A percentile compares a stretch with the other conserved stretches of the same genome.
Conservation (phyloP, 768 basidiomycete species). For the Boletus edulis region DNA sequence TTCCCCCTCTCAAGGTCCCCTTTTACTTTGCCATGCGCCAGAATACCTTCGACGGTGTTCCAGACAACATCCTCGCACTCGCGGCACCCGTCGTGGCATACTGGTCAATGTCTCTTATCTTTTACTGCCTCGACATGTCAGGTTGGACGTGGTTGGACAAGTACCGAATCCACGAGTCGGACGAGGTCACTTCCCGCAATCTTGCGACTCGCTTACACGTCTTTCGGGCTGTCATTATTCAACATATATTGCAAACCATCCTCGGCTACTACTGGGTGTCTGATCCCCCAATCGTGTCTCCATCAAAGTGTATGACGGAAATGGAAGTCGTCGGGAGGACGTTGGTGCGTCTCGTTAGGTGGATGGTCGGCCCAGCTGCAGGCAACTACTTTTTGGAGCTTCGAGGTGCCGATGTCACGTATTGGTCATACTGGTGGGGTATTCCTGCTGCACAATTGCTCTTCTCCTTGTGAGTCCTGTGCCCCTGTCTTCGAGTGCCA, state of each 20-base stretch:
- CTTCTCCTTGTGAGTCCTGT: conserved; percentile 74
- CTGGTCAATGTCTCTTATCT: conserved; percentile 79
- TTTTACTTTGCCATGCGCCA: conserved; percentile 53
- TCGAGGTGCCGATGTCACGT: conserved; percentile 45
- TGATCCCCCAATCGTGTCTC: conserved; percentile 33
- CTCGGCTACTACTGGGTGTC: conserved; percentile 71
- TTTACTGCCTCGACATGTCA: conserved; percentile 79
- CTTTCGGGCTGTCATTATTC: conserved; percentile 75
- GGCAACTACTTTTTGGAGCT: conserved; percentile 36
- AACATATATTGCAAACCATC: conserved; percentile 81
- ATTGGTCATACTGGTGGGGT: conserved; percentile 90
- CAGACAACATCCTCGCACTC: conserved; percentile 72
- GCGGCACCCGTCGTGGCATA: conserved; percentile 77
- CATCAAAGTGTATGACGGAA: conserved; percentile 40
- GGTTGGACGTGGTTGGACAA: conserved; percentile 75
- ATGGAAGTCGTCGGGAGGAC: conserved; percentile 41
- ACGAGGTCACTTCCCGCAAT: conserved; percentile 74
- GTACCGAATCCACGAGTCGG: conserved; percentile 85
- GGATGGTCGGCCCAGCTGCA: conserved; percentile 41
- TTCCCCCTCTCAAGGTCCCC: conserved; percentile 37
- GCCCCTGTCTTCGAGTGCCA: neutral
- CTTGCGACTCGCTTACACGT: conserved; percentile 71
- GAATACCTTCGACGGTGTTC: conserved; percentile 50
- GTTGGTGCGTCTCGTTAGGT: conserved; percentile 38
- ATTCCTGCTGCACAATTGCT: conserved; percentile 73